Evolutionary conservation across 108 stramenopile genomes (phyloP), one percentile per base, ranked within the genome.

Genomic region (Chaetoceros tenuissimus): DNA sequence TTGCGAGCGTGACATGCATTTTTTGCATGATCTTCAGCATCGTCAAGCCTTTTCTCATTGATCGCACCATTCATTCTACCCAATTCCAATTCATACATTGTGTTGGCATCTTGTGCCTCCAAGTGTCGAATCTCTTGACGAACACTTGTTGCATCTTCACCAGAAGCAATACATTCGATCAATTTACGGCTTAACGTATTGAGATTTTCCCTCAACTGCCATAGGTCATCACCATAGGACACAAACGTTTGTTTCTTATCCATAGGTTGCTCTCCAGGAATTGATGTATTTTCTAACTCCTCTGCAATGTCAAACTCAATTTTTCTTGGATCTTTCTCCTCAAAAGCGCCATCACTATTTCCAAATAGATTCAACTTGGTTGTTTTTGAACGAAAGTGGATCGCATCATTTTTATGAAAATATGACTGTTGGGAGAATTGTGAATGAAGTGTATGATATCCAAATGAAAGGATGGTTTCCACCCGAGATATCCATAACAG

Each of bases 181-280:
- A 81, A 59, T 28, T 74, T 47, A 0, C 22, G 1, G 30, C 63
- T 59, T 0, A 74, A 47, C 27, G 67, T 51, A 23, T 54, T 43
- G 61, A 75, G 68, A 23, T 44, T 47, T 2, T 29, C 22, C 3
- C 81, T 62, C 56, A 82, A 51, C 18, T 60, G 51, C 77, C 81
- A 82, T 1, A 82, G 72, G 17, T 78, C 72, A 52, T 82, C 64
- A 5, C 81, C 81, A 48, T 68, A 76, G 10, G 31, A 50, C 10
- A 53, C 71, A 73, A 82, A 82, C 26, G 63, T 59, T 18, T 57
- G 34, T 19, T 48, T 21, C 24, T 20, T 60, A 29, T 64, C 34
- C 22, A 60, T 22, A 13, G 78, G 71, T 40, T 53, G 45, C 31
- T 67, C 20, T 26, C 10, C 49, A 10, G 24, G 25, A 10, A 5